A percentile compares a stretch with the other conserved stretches of the same genome.
These are phyloP conservation scores for Cylindrotheca fusiformis DNA, from an alignment of 108 stramenopile genomes.

Conservation along the genomic window DNA sequence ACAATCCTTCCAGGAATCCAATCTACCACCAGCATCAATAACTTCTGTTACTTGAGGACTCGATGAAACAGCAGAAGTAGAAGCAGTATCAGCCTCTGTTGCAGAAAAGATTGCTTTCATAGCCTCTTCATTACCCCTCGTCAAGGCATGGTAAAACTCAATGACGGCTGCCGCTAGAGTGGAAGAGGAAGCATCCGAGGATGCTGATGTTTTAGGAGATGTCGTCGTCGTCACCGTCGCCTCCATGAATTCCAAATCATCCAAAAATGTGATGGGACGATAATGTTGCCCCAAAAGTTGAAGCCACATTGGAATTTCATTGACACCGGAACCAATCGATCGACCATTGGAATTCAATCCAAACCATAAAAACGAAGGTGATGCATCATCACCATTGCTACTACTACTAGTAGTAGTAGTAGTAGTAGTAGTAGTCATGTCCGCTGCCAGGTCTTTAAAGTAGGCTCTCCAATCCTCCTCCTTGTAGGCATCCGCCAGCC, in stretches of 20 bases:
- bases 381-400: not conserved
- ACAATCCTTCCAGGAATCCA: conserved; percentile 69
- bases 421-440: not conserved
- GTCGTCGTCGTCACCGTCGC: not conserved
- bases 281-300: conserved; percentile 71
- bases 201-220: not conserved
- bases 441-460: conserved; percentile 41
- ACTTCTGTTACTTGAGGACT: conserved; percentile 53
- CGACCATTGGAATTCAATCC: conserved; percentile 70
- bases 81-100: not conserved
- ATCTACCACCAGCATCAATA: conserved; percentile 62
- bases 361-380: conserved; percentile 64
- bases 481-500: conserved; percentile 59
- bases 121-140: conserved; percentile 32
- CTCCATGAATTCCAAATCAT: conserved; percentile 27
- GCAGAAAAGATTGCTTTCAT: conserved; percentile 24
- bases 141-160: conserved; percentile 63
- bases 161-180: conserved; percentile 29
- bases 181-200: conserved; percentile 6
- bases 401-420: no score
- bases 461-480: conserved; percentile 51
- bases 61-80: no score
- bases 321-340: conserved; percentile 71
- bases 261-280: conserved; percentile 58
- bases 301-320: conserved; percentile 47